Percentiles rank a stretch among this genome's conserved stretches.
Evolutionary conservation across 2,329 filamentous ascomycete genomes (phyloP).

Genomic region (Aspergillus thermomutatus): DNA sequence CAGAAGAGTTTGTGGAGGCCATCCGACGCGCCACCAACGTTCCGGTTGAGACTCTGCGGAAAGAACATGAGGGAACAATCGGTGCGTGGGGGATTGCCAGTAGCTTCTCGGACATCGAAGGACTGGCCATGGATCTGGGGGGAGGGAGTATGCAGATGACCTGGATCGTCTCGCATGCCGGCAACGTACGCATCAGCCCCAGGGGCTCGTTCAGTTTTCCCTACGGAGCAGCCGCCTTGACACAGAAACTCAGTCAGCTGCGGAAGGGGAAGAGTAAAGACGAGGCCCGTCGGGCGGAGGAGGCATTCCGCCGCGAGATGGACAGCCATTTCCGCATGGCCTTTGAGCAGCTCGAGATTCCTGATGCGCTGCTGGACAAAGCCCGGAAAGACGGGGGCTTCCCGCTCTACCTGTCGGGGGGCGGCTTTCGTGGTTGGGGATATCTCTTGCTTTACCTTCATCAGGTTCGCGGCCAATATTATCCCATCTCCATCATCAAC

Average conservation of each 20-base stretch:
- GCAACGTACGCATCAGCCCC: slow-evolving; percentile 51
- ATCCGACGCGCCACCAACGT: slow-evolving; percentile 64
- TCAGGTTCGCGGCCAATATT: slow-evolving; percentile 58
- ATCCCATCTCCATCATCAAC: slow-evolving; percentile 77
- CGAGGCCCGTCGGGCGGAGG: slow-evolving; percentile 42
- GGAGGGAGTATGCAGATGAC: slow-evolving; percentile 67
- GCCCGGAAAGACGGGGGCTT: slow-evolving; percentile 51
- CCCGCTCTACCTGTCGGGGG: slow-evolving; percentile 78
- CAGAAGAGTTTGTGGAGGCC: slow-evolving; percentile 61
- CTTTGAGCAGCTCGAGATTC: slow-evolving; percentile 56
- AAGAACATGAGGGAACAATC: slow-evolving; percentile 74
- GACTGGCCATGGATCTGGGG: slow-evolving; percentile 79
- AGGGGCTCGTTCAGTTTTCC: slow-evolving; percentile 61
- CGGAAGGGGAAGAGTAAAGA: slow-evolving; percentile 35
- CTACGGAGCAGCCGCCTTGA: slow-evolving; percentile 65
- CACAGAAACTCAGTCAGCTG: slow-evolving; percentile 51
- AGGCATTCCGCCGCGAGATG: slow-evolving; percentile 40
- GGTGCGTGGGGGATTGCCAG: slow-evolving; percentile 81
- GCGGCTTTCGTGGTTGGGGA: slow-evolving; percentile 84
- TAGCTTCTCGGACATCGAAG: slow-evolving; percentile 65
- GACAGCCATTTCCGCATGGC: slow-evolving; percentile 56
- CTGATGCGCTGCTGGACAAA: slow-evolving; percentile 49
- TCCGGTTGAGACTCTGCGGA: slow-evolving; percentile 68
- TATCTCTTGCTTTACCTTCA: slow-evolving; percentile 80
- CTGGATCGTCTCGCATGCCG: slow-evolving; percentile 57